Percentiles rank a stretch among this genome's conserved stretches.
Evolutionary conservation across 257 asterid genomes (phyloP).

Genomic region (Ajuga chamaepitys): DNA sequence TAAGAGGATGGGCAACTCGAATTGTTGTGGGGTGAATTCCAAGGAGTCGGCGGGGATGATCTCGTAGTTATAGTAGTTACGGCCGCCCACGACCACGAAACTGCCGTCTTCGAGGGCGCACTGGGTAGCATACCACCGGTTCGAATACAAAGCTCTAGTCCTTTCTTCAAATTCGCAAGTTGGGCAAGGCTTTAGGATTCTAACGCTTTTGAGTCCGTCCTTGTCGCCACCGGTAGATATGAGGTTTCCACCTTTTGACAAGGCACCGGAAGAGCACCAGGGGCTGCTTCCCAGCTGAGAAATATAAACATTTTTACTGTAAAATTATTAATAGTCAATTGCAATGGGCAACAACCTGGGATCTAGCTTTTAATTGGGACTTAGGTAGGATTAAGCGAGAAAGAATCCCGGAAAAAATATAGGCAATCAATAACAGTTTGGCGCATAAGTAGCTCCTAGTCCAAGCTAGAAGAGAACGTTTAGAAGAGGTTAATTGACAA

Average conservation of each 20-base stretch:
- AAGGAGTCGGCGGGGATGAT: conserved; percentile 46
- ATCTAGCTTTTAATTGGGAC: too few species aligned
- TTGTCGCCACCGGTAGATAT: conserved; percentile 68
- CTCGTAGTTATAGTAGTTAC: conserved; percentile 59
- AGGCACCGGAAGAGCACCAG: conserved; percentile 95
- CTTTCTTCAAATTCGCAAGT: conserved; percentile 46
- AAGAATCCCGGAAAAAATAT: too few species aligned
- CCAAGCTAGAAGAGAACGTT: too few species aligned
- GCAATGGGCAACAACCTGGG: too few species aligned
- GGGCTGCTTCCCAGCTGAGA: conserved; percentile 54
- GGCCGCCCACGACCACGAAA: conserved; percentile 59
- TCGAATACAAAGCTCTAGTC: conserved; percentile 29
- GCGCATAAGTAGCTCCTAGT: too few species aligned
- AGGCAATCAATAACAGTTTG: too few species aligned
- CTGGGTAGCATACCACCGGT: conserved; percentile 73
- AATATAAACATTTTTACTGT: background rate
- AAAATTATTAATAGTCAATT: too few species aligned
- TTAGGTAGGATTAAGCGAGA: too few species aligned
- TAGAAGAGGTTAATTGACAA: too few species aligned
- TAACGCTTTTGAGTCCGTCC: conserved; percentile 44
- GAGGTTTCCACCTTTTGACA: conserved; percentile 45
- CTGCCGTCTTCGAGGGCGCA: conserved; percentile 52
- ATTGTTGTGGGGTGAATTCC: conserved; percentile 25
- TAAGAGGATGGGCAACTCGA: conserved; percentile 45
- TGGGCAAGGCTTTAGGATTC: conserved; percentile 32